phyloP scores from a whole-genome alignment of 805 yeast species.

The Brettanomyces anomalus region DNA sequence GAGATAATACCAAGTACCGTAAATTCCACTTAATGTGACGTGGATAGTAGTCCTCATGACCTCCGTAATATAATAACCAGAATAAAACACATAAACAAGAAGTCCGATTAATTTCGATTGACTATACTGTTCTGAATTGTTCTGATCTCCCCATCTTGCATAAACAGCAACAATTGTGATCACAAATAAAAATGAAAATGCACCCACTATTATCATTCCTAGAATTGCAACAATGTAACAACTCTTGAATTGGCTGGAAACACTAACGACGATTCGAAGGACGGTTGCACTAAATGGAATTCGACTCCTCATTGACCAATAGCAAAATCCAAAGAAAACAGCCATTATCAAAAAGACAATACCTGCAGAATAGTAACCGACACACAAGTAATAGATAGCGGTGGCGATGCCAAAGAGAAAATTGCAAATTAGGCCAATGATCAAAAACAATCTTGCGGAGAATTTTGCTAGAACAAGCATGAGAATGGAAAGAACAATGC shows the following conservation, averaged over 20 bases:
- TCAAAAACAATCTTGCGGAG: slow-evolving; percentile 60
- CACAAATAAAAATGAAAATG: slow-evolving; percentile 57
- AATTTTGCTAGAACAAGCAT: slow-evolving; percentile 54
- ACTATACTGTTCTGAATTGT: slow-evolving; percentile 9
- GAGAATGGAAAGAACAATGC: slow-evolving; percentile 45
- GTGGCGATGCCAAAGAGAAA: slow-evolving; percentile 69
- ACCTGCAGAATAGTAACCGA: slow-evolving; percentile 71
- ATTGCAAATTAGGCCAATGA: slow-evolving; percentile 58
- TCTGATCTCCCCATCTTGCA: slow-evolving; percentile 49
- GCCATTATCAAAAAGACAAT: slow-evolving; percentile 35
- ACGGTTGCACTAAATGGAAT: slow-evolving; percentile 21
- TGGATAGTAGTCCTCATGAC: slow-evolving; percentile 75
- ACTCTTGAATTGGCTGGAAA: slow-evolving; percentile 60
- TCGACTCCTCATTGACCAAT: slow-evolving; percentile 15
- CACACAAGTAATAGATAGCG: slow-evolving; percentile 61
- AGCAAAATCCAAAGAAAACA: slow-evolving; percentile 9
- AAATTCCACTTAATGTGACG: slow-evolving; percentile 75
- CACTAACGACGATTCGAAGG: slow-evolving; percentile 46
- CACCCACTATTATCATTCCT: slow-evolving; percentile 43
- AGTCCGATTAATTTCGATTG: slow-evolving; percentile 25
- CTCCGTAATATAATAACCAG: slow-evolving; percentile 78
- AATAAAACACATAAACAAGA: slow-evolving; percentile 71
- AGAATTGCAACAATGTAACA: slow-evolving; percentile 37
- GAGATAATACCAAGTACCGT: slow-evolving; percentile 89
- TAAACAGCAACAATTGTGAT: slow-evolving; percentile 67